These are phyloP conservation scores for Colletotrichum tropicale DNA, from an alignment of 2,329 filamentous ascomycete genomes.

Conservation along the genomic window DNA sequence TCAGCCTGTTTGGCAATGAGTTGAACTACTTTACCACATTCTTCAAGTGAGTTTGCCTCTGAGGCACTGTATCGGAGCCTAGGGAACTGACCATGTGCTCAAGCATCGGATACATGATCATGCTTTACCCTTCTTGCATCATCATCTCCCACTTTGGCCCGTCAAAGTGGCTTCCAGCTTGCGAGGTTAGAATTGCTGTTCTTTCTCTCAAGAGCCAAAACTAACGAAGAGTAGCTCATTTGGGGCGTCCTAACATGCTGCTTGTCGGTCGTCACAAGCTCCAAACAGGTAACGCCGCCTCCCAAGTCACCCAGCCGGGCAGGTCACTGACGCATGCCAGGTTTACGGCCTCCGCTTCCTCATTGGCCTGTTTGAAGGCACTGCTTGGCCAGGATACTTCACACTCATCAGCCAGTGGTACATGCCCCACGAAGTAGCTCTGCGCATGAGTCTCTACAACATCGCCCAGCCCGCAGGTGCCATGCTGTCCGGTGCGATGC, in stretches of 20 bases:
- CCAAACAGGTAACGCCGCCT: constrained; percentile 18
- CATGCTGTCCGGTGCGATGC: constrained; percentile 62
- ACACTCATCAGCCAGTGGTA: constrained; percentile 51
- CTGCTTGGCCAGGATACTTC: constrained; percentile 26
- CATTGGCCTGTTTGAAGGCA: constrained; percentile 43
- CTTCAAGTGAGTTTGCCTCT: constrained; percentile 10
- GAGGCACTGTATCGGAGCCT: fast-evolving
- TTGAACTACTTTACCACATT: constrained; percentile 26
- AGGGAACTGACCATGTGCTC: fast-evolving
- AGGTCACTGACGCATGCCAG: constrained; percentile 35
- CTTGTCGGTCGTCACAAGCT: background rate
- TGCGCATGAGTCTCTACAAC: constrained; percentile 53
- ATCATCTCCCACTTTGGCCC: constrained; percentile 30
- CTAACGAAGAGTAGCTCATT: background rate
- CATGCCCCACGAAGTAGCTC: constrained; percentile 42
- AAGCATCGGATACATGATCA: constrained; percentile 22
- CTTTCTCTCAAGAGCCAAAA: too few relatives aligned
- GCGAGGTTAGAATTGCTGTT: constrained; percentile 13
- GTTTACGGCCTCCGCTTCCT: constrained; percentile 48
- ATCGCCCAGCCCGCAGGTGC: constrained; percentile 55
- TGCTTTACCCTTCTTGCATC: constrained; percentile 30
- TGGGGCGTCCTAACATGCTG: constrained; percentile 6
- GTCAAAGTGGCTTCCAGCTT: constrained; percentile 28
- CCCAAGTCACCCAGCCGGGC: background rate
- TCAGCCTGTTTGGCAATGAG: constrained; percentile 27